A percentile compares a stretch with the other conserved stretches of the same genome.
Evolutionary conservation across 805 yeast species (phyloP).

Genomic region (Lipomyces anomalus): DNA sequence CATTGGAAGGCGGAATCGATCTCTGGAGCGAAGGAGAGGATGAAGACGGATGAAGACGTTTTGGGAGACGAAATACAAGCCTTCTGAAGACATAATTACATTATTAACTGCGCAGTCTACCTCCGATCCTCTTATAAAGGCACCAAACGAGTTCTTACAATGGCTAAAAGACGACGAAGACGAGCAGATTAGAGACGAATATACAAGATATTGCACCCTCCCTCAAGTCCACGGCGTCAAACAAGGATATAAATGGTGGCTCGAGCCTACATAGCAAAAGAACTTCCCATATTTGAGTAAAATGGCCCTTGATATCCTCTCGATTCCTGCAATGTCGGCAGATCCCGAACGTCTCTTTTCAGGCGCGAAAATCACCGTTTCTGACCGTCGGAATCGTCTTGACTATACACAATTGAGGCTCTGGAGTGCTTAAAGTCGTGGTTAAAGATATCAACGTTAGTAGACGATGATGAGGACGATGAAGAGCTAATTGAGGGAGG

Average conservation of each 20-base stretch:
- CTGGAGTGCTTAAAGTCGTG: slow-evolving; percentile 1
- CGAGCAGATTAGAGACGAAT: slow-evolving; percentile 1
- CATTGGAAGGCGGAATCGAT: neutral
- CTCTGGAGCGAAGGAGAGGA: neutral
- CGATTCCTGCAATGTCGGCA: slow-evolving; percentile 3
- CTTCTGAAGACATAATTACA: neutral
- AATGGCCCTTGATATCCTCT: slow-evolving; percentile 1
- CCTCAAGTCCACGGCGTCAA: neutral
- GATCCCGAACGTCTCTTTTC: slow-evolving; percentile 1
- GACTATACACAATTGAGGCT: neutral
- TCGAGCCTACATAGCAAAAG: slow-evolving; percentile 2
- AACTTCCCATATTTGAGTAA: neutral
- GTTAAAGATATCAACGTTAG: no score
- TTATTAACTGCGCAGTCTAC: no score
- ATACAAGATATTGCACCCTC: neutral
- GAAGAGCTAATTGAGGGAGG: no score
- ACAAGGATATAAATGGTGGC: neutral
- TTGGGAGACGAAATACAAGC: slow-evolving; percentile 1
- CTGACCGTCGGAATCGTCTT: slow-evolving; percentile 1
- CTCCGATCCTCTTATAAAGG: no score
- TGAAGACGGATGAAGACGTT: slow-evolving; percentile 1
- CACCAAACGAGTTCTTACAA: no score
- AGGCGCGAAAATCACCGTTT: neutral
- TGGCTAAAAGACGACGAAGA: no score
- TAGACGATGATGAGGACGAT: no score